Conservation (phyloP, 1,139 yeast genomes). For the Yamadazyma friedrichii region DNA sequence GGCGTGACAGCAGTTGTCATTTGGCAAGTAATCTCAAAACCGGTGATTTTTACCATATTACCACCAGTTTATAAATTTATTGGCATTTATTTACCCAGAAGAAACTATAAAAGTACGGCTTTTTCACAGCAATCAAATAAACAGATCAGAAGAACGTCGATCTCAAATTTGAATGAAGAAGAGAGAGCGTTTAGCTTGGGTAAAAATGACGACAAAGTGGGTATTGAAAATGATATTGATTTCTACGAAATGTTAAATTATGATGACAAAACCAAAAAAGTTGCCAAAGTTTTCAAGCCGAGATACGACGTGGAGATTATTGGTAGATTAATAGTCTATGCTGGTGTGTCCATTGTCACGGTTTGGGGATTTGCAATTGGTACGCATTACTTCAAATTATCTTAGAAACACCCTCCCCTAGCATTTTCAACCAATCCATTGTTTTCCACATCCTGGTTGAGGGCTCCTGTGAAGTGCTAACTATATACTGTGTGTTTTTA, state of each 20-base stretch:
- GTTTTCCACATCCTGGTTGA: no score
- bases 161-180: slow-evolving; percentile 42
- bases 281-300: slow-evolving; percentile 43
- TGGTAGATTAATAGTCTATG: slow-evolving; percentile 70
- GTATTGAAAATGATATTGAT: slow-evolving; percentile 43
- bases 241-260: slow-evolving; percentile 43
- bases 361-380: slow-evolving; percentile 41
- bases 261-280: slow-evolving; percentile 18
- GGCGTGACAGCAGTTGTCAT: slow-evolving; percentile 61
- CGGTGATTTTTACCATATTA: slow-evolving; percentile 50
- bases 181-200: slow-evolving; percentile 34
- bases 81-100: slow-evolving; percentile 44
- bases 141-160: slow-evolving; percentile 39
- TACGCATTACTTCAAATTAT: slow-evolving; percentile 6
- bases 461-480: no score
- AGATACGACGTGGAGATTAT: slow-evolving; percentile 74
- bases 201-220: slow-evolving; percentile 27
- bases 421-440: no score
- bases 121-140: slow-evolving; percentile 33
- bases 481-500: no score
- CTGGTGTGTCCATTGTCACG: slow-evolving; percentile 60
- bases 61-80: slow-evolving; percentile 47
- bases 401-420: no score
- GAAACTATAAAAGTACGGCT: slow-evolving; percentile 40
- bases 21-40: slow-evolving; percentile 73